Percentiles rank a stretch among this genome's conserved stretches.
Conservation (phyloP, 306 rosid genomes). For the Lathyrus tuberosus region DNA sequence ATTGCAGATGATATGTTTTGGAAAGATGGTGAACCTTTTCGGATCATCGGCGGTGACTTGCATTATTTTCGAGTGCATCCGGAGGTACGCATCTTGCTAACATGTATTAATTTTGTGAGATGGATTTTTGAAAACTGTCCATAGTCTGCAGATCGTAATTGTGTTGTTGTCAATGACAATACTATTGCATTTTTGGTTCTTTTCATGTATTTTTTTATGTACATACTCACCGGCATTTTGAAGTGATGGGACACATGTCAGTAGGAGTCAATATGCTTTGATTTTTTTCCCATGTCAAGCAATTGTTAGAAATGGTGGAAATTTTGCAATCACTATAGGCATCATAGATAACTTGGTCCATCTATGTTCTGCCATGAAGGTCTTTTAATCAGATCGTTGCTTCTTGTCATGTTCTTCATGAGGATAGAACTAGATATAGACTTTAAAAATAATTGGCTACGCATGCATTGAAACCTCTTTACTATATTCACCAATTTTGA, state of each 20-base stretch:
- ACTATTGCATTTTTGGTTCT: slow-evolving; percentile 12
- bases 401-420: too few relatives aligned
- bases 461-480: too few relatives aligned
- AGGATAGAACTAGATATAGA: neutral
- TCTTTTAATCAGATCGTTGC: too few relatives aligned
- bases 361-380: neutral
- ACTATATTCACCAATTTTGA: neutral
- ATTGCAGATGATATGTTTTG: slow-evolving; percentile 74
- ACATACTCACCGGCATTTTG: slow-evolving; percentile 1
- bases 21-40: slow-evolving; percentile 83
- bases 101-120: slow-evolving; percentile 25
- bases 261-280: neutral
- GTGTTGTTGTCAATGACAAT: slow-evolving; percentile 3
- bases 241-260: neutral
- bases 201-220: slow-evolving; percentile 1
- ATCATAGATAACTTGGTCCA: neutral
- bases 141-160: neutral
- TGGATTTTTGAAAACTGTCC: slow-evolving; percentile 16
- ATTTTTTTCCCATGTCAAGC: neutral
- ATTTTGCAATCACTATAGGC: neutral
- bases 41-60: slow-evolving; percentile 91
- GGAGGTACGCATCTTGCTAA: slow-evolving; percentile 55
- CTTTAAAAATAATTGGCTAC: neutral
- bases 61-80: slow-evolving; percentile 94
- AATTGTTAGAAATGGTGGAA: neutral